phyloP scores from a whole-genome alignment of 164 flowering plant genomes.

The Aristolochia contorta region DNA sequence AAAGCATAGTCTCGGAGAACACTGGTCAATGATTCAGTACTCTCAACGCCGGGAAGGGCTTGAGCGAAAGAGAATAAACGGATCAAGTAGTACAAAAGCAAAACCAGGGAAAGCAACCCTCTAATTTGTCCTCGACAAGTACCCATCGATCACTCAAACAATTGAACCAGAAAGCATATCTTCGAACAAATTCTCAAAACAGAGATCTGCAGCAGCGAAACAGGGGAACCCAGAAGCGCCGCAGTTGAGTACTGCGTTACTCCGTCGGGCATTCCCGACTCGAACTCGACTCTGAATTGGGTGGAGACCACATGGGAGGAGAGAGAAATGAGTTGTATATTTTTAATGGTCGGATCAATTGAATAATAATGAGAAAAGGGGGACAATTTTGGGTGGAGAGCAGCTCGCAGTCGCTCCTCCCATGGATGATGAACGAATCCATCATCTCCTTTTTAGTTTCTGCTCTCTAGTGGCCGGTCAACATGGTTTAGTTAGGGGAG shows the following conservation, averaged over 20 bases:
- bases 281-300: no score
- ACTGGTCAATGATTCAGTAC: no score
- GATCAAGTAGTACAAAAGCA: not conserved
- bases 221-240: no score
- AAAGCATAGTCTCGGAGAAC: conserved; percentile 36
- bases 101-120: not conserved
- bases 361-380: no score
- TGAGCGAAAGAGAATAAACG: not conserved
- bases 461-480: not conserved
- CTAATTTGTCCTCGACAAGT: not conserved
- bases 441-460: not conserved
- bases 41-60: not conserved
- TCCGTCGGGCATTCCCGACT: no score
- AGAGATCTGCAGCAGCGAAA: no score
- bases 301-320: no score
- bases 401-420: no score
- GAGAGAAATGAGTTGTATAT: no score
- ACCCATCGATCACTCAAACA: not conserved
- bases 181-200: not conserved
- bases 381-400: not conserved
- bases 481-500: not conserved
- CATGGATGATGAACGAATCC: not conserved
- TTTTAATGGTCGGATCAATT: no score
- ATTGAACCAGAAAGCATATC: not conserved
- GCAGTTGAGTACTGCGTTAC: no score